Base-by-base conservation (phyloP, 2,329 filamentous ascomycete genomes). In the Ceratocystiopsis brevicomis region DNA sequence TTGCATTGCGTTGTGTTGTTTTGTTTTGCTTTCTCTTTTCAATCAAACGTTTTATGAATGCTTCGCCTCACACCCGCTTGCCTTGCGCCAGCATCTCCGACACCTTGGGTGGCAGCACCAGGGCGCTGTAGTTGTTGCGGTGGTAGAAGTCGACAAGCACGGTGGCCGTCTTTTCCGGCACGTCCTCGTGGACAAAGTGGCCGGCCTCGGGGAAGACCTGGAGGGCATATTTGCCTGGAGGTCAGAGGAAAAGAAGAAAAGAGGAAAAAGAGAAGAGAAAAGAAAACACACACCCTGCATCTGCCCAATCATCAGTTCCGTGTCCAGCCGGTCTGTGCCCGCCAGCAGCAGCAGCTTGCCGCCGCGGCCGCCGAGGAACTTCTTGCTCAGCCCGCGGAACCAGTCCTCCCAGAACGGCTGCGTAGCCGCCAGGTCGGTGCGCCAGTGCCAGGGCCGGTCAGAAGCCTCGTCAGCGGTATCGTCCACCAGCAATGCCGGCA, bases 111-210 rank as follows among this genome's bases (percentile, higher is more conserved):
- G 90, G 90, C 49, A 98, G 64, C 1, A 96, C 81, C 46, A 98
- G 59, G 12, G 78, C 72, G 53, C 76, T 85, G 47, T 87, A 71
- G 61, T 96, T 88, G 56, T 98, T 98, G 43, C 90, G 69, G 51
- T 78, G 80, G 55, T 90, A 88, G 56, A 98, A 96, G 56, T 98
- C 90, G 2, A 81, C 82, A 42, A 96, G 64, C 10, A 85, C 71
- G 52, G 81, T 68, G 1, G 90, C 90, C 38, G 81, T 92, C 65
- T 88, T 92, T 54, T 86, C 81, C 0, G 90, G 87, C 41, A 88
- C 71, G 58, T 98, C 90, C 59, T 98, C 90, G 51, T 98, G 90
- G 44, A 98, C 76, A 55, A 98, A 98, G 59, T 98, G 90, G 0
- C 90, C 90, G 1, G 90, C 86, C 57, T 94, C 84, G 1, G 90